Percentiles rank a stretch among this genome's conserved stretches.
phyloP scores from a whole-genome alignment of 164 flowering plant genomes.

The Annona squamosa region DNA sequence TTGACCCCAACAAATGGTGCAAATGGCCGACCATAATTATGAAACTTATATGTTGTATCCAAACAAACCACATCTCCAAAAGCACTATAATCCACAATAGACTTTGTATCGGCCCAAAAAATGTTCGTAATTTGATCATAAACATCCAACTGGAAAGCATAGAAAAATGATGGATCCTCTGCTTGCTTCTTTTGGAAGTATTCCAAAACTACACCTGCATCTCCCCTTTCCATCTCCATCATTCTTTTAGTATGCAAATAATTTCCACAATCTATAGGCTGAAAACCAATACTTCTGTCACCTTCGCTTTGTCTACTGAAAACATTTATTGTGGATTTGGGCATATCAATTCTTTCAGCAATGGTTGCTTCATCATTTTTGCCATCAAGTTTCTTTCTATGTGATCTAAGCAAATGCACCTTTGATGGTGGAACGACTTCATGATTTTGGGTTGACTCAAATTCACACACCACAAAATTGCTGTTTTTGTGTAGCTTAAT shows the following conservation, averaged over 20 bases:
- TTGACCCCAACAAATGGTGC: slow-evolving; percentile 20
- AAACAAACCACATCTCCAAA: slow-evolving; percentile 21
- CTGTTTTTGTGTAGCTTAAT: background rate
- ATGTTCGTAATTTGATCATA: slow-evolving; percentile 10
- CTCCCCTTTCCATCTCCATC: background rate
- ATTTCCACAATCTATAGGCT: background rate
- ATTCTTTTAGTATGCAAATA: background rate
- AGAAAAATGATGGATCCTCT: slow-evolving; percentile 14
- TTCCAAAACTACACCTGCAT: slow-evolving; percentile 4
- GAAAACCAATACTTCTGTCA: background rate
- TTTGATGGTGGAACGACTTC: background rate
- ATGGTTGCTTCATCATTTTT: background rate
- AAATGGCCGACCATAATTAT: slow-evolving; percentile 14
- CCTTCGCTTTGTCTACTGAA: background rate
- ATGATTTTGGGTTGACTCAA: background rate
- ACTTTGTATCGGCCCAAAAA: slow-evolving; percentile 19
- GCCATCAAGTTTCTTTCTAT: background rate
- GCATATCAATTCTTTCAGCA: background rate
- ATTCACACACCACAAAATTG: background rate
- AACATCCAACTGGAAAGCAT: slow-evolving; percentile 13
- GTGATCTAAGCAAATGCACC: background rate
- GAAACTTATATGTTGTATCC: slow-evolving; percentile 11
- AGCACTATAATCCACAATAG: slow-evolving; percentile 9
- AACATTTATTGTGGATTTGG: background rate
- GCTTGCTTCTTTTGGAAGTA: slow-evolving; percentile 8